These are phyloP conservation scores for Colletotrichum plurivorum DNA, from an alignment of 2,329 filamentous ascomycete species.

Conservation along the genomic window DNA sequence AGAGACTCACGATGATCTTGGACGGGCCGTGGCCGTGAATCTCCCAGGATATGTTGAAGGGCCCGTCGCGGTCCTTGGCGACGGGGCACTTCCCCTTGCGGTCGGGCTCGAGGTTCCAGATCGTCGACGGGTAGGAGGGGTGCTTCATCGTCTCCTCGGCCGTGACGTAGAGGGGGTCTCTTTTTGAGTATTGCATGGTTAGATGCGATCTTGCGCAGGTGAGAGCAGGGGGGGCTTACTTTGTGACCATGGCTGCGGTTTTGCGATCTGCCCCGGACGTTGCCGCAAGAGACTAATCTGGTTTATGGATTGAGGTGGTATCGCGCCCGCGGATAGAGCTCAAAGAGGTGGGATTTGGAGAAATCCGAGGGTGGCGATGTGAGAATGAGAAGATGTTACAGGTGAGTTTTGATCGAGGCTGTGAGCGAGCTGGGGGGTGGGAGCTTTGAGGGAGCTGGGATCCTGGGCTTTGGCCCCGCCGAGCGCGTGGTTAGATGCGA, in stretches of 20 bases:
- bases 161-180: slow-evolving; percentile 53
- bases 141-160: slow-evolving; percentile 73
- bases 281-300: too few relatives aligned
- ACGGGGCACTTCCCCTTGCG: slow-evolving; percentile 73
- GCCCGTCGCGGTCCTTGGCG: slow-evolving; percentile 80
- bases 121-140: slow-evolving; percentile 75
- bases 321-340: slow-evolving; percentile 5
- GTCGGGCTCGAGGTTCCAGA: slow-evolving; percentile 79
- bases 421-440: slow-evolving; percentile 9
- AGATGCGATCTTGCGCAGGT: not conserved
- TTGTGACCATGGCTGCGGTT: slow-evolving; percentile 25
- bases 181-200: not conserved
- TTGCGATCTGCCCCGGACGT: not conserved
- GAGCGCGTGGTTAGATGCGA: not conserved
- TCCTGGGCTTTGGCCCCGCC: not conserved
- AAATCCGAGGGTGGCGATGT: slow-evolving; percentile 17
- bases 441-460: slow-evolving; percentile 12
- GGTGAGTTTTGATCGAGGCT: slow-evolving; percentile 32
- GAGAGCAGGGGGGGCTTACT: slow-evolving; percentile 1
- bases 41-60: slow-evolving; percentile 83
- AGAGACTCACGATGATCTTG: slow-evolving; percentile 75
- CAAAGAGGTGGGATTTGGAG: slow-evolving; percentile 5
- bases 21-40: slow-evolving; percentile 81
- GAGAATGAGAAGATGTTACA: slow-evolving; percentile 21
- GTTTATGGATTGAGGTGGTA: not conserved